Evolutionary conservation across 1,284 basidiomycete genomes (phyloP).

Genomic region (Phlebopus sp.): DNA sequence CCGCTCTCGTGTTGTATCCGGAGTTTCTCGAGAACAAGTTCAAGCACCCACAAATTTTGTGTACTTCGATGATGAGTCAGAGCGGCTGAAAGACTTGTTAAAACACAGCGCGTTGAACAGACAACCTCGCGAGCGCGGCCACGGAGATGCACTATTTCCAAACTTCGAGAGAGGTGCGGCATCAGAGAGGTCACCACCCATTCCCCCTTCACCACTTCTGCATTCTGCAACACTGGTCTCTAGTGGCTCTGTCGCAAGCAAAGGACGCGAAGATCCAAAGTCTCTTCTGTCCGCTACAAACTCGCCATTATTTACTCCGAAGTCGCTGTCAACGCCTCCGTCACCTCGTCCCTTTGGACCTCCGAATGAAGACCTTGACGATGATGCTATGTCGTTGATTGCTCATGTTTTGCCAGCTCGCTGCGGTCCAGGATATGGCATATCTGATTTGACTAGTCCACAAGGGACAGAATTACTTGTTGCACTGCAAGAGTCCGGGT

Average conservation of each 20-base stretch:
- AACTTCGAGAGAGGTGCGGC: constrained; percentile 25
- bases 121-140: constrained; percentile 29
- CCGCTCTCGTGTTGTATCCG: constrained; percentile 58
- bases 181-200: constrained; percentile 22
- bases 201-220: constrained; percentile 26
- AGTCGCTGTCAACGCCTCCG: constrained; percentile 41
- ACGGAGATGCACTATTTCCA: constrained; percentile 32
- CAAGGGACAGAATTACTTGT: constrained; percentile 43
- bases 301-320: constrained; percentile 42
- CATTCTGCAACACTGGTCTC: constrained; percentile 17
- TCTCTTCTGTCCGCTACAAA: constrained; percentile 44
- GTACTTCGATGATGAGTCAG: constrained; percentile 75
- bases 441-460: constrained; percentile 45
- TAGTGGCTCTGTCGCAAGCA: constrained; percentile 20
- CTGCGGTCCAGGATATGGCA: constrained; percentile 36
- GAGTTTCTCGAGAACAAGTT: constrained; percentile 59
- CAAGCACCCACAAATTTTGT: constrained; percentile 60
- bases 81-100: constrained; percentile 67
- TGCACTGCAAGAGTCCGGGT: constrained; percentile 46
- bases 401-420: constrained; percentile 53
- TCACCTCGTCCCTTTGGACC: constrained; percentile 36
- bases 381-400: constrained; percentile 34
- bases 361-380: constrained; percentile 14
- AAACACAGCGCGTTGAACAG: constrained; percentile 50
- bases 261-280: constrained; percentile 35